A percentile compares a stretch with the other conserved stretches of the same genome.
Evolutionary conservation across 2,329 filamentous ascomycete genomes (phyloP).

Genomic region (Fusarium hainanense): DNA sequence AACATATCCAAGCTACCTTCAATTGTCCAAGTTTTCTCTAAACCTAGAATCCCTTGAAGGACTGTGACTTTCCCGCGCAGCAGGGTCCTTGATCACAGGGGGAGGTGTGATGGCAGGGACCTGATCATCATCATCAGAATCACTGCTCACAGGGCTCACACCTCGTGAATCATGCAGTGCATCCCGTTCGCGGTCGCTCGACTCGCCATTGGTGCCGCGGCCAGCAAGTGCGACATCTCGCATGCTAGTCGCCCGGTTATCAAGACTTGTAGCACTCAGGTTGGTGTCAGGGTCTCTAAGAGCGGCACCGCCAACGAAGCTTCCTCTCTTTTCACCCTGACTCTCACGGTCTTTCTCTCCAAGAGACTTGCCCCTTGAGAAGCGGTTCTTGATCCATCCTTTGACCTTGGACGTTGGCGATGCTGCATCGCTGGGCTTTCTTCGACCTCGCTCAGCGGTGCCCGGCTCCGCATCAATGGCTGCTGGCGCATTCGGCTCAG

Average conservation of each 20-base stretch:
- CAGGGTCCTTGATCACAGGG: conserved; percentile 50
- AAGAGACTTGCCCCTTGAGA: conserved; percentile 57
- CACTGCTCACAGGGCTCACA: conserved; percentile 53
- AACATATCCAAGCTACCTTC: neutral
- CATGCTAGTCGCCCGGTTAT: conserved; percentile 56
- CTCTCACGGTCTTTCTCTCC: conserved; percentile 55
- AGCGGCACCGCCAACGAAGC: conserved; percentile 64
- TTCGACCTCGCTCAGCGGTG: conserved; percentile 28
- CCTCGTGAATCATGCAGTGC: conserved; percentile 48
- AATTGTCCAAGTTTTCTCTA: conserved; percentile 60
- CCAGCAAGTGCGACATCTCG: conserved; percentile 61
- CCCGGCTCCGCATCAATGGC: conserved; percentile 32
- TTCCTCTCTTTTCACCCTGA: conserved; percentile 51
- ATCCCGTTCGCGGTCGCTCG: conserved; percentile 34
- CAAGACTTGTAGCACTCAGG: conserved; percentile 58
- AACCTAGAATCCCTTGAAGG: conserved; percentile 69
- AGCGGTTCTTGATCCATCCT: conserved; percentile 66
- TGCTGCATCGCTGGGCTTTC: conserved; percentile 35
- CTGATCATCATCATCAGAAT: conserved; percentile 40
- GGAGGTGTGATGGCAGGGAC: conserved; percentile 53
- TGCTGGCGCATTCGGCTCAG: conserved; percentile 4
- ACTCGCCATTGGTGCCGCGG: conserved; percentile 42
- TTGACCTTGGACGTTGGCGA: conserved; percentile 59
- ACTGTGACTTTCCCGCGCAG: conserved; percentile 58
- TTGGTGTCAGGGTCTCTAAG: conserved; percentile 57